Percentiles rank a stretch among this genome's conserved stretches.
Conservation (phyloP, 1,139 yeast genomes). For the Candida albicans region DNA sequence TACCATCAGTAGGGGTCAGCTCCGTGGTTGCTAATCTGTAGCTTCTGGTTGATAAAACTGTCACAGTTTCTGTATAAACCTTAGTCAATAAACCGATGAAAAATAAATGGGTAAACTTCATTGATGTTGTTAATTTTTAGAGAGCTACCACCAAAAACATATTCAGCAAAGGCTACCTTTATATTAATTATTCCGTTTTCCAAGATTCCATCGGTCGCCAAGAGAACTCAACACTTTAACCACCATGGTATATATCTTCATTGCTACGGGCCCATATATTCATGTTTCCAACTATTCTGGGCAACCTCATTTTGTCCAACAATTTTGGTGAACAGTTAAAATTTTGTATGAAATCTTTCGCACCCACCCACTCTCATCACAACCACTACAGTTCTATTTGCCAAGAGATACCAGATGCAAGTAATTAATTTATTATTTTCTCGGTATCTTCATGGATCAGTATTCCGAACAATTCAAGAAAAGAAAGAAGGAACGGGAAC, state of each 20-base stretch:
- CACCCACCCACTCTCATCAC: neutral
- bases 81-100: neutral
- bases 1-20: constrained; percentile 1
- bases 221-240: too few species aligned
- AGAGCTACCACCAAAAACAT: too few species aligned
- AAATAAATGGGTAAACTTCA: neutral
- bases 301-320: neutral
- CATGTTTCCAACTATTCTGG: neutral
- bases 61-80: constrained; percentile 5
- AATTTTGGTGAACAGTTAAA: too few species aligned
- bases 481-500: neutral
- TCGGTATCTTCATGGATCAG: neutral
- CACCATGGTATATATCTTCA: too few species aligned
- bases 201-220: too few species aligned
- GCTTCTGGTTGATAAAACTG: constrained; percentile 2
- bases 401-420: neutral
- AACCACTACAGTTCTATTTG: constrained; percentile 3
- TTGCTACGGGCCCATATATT: too few species aligned
- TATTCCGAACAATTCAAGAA: neutral
- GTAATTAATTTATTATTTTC: neutral
- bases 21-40: constrained; percentile 2
- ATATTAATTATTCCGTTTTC: too few species aligned
- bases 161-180: too few species aligned
- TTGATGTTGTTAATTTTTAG: neutral
- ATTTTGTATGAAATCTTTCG: too few species aligned